Conservation (phyloP, 2,329 filamentous ascomycete species). For the Fusarium graminum region DNA sequence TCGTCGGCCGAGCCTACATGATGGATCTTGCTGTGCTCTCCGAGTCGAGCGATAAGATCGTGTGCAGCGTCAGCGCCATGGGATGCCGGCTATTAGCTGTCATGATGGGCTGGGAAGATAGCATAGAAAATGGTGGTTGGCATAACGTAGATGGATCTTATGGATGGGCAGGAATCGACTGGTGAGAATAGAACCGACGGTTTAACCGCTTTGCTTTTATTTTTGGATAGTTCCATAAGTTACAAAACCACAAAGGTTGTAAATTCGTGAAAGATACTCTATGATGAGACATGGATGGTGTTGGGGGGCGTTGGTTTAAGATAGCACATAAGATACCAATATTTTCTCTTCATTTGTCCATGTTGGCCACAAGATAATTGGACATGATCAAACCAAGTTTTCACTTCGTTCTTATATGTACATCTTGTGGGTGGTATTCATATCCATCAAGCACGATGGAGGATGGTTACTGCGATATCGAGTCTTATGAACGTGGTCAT, state of each 20-base stretch:
- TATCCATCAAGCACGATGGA: not conserved
- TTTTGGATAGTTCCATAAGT: not conserved
- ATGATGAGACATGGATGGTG: conserved; percentile 32
- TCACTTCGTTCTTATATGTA: not conserved
- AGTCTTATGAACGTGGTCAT: not conserved
- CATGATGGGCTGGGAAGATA: conserved; percentile 87
- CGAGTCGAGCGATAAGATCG: conserved; percentile 74
- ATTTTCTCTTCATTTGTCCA: conserved; percentile 12
- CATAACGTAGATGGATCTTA: conserved; percentile 82
- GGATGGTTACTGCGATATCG: not conserved
- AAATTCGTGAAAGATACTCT: conserved; percentile 19
- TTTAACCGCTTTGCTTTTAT: not conserved
- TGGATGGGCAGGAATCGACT: conserved; percentile 67
- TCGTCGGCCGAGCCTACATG: conserved; percentile 84
- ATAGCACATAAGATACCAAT: conserved; percentile 31
- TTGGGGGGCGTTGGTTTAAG: conserved; percentile 39
- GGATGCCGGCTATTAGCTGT: conserved; percentile 82
- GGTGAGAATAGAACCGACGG: conserved; percentile 41
- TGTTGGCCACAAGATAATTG: not conserved
- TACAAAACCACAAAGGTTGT: not conserved
- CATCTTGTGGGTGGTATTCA: not conserved
- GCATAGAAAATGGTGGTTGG: conserved; percentile 73
- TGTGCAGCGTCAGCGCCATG: conserved; percentile 81
- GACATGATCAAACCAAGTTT: not conserved
- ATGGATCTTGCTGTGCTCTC: conserved; percentile 83